Conservation (phyloP, 1,284 basidiomycete species). For the Takashimella koratensis region DNA sequence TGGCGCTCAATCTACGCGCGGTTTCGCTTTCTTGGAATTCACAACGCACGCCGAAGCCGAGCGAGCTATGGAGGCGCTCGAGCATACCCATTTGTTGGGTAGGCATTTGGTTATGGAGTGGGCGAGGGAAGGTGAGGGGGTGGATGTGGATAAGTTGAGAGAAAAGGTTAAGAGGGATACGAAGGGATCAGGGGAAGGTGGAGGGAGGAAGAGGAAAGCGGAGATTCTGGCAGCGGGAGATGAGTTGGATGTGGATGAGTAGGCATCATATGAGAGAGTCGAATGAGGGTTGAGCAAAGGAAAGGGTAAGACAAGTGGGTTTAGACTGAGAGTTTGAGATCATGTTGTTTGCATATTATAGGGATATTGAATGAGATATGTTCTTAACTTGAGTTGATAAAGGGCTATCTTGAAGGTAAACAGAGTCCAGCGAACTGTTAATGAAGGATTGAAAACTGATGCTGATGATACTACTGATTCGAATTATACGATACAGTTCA, state of each 20-base stretch:
- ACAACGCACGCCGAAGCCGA: constrained; percentile 80
- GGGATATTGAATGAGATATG: too few species aligned
- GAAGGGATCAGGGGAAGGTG: constrained; percentile 27
- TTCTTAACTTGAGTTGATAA: too few species aligned
- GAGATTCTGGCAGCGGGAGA: constrained; percentile 24
- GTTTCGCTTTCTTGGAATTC: constrained; percentile 96
- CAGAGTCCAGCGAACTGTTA: too few species aligned
- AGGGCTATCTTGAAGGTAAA: too few species aligned
- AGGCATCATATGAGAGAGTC: too few species aligned
- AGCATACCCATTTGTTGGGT: constrained; percentile 92
- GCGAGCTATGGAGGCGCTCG: constrained; percentile 74
- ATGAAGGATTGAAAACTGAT: too few species aligned
- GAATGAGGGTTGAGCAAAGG: too few species aligned
- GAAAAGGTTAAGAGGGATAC: constrained; percentile 59
- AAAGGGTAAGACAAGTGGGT: too few species aligned
- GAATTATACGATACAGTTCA: too few species aligned
- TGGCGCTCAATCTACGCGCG: constrained; percentile 55
- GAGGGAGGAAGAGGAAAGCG: constrained; percentile 42
- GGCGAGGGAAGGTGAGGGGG: constrained; percentile 67
- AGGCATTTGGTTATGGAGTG: constrained; percentile 91
- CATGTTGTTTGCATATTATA: too few species aligned
- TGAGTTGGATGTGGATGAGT: constrained; percentile 33
- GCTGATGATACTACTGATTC: too few species aligned
- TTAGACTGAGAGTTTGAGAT: too few species aligned
- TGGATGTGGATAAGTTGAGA: constrained; percentile 65